These are phyloP conservation scores for Chrysanthemum makinoi DNA, from an alignment of 129 eudicot species.

Conservation along the genomic window DNA sequence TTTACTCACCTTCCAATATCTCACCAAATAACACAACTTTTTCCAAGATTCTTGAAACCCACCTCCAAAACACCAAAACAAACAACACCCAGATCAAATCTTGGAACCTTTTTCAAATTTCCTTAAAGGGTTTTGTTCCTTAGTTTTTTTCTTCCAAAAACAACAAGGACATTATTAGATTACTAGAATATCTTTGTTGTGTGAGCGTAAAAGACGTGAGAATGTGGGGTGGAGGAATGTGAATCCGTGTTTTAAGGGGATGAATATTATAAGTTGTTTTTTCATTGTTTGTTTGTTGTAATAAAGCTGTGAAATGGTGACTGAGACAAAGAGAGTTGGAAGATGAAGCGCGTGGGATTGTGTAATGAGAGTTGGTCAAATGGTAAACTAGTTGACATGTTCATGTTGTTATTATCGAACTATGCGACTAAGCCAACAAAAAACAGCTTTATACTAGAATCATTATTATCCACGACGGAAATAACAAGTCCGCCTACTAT, in stretches of 20 bases:
- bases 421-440: constrained; percentile 22
- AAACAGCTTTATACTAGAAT: constrained; percentile 14
- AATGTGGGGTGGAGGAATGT: constrained; percentile 42
- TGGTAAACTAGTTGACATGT: constrained; percentile 1
- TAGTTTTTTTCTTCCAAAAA: too few species aligned
- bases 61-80: constrained; percentile 26
- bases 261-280: constrained; percentile 6
- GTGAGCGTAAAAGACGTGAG: constrained; percentile 45
- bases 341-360: constrained; percentile 20
- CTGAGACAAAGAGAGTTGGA: constrained; percentile 5
- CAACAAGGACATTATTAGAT: too few species aligned
- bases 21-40: not conserved
- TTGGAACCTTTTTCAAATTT: constrained; percentile 6
- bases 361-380: not conserved
- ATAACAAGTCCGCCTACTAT: too few species aligned
- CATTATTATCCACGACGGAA: too few species aligned
- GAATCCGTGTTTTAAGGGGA: constrained; percentile 32
- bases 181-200: not conserved
- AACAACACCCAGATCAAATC: constrained; percentile 38
- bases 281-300: not conserved
- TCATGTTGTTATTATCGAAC: constrained; percentile 1
- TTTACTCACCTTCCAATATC: not conserved
- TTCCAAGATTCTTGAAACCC: constrained; percentile 19
- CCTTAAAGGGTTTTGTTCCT: not conserved
- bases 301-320: constrained; percentile 20